phyloP scores from a whole-genome alignment of 306 rosid genomes.

The Prunus davidiana region DNA sequence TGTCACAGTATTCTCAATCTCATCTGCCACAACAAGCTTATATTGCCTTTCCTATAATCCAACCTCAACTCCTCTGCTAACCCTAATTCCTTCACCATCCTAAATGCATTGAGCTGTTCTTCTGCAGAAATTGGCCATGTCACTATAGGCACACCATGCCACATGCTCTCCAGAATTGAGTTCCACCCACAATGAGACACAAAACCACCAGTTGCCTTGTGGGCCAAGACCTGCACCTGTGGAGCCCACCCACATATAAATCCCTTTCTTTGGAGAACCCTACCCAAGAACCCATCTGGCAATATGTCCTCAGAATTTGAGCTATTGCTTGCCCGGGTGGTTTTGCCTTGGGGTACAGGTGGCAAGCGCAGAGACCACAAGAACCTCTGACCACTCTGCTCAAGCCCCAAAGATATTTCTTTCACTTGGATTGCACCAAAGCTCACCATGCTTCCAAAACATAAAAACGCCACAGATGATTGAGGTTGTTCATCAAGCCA shows the following conservation, averaged over 20 bases:
- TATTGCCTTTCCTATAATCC: slow-evolving; percentile 30
- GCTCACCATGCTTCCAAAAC: slow-evolving; percentile 65
- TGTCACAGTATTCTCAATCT: slow-evolving; percentile 37
- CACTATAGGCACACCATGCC: slow-evolving; percentile 63
- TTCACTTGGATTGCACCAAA: slow-evolving; percentile 48
- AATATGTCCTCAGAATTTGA: slow-evolving; percentile 19
- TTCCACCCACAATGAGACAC: slow-evolving; percentile 74
- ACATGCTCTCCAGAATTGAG: slow-evolving; percentile 61
- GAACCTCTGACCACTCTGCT: slow-evolving; percentile 45
- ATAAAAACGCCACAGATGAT: slow-evolving; percentile 44
- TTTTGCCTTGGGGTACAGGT: neutral
- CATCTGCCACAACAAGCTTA: slow-evolving; percentile 44
- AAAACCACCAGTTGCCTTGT: slow-evolving; percentile 49
- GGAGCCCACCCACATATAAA: slow-evolving; percentile 62
- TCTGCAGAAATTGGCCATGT: slow-evolving; percentile 74
- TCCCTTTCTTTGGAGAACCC: slow-evolving; percentile 35
- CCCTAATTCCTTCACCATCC: slow-evolving; percentile 45
- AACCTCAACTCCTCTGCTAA: slow-evolving; percentile 42
- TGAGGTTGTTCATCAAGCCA: slow-evolving; percentile 58
- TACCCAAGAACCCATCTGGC: slow-evolving; percentile 59
- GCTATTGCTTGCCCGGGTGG: neutral
- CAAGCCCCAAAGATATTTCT: slow-evolving; percentile 50
- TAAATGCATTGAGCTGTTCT: slow-evolving; percentile 57
- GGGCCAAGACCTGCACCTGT: slow-evolving; percentile 48
- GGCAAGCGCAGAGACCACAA: slow-evolving; percentile 43